Evolutionary conservation across 2,329 filamentous ascomycete genomes (phyloP).

Genomic region (Pestalotiopsis sp.): DNA sequence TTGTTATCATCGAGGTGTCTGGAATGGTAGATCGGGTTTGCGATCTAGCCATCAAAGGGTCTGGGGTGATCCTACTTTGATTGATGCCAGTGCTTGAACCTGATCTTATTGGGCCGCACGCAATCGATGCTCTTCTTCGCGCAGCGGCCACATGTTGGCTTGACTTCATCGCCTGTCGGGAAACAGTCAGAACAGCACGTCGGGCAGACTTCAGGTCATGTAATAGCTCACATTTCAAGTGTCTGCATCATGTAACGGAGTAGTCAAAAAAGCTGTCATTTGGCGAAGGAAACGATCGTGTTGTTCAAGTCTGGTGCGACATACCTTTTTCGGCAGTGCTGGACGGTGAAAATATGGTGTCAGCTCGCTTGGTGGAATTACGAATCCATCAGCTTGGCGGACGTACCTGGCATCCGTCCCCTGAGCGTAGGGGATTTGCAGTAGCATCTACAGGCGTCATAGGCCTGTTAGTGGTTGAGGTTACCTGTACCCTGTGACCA

Average conservation of each 20-base stretch:
- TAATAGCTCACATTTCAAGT: neutral
- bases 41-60: neutral
- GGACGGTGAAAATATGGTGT: neutral
- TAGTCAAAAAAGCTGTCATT: neutral
- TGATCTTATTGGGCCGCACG: neutral
- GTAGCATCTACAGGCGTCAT: neutral
- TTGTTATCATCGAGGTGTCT: neutral
- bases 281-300: rapidly evolving
- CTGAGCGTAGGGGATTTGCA: neutral
- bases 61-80: neutral
- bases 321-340: neutral
- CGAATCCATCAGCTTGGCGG: neutral
- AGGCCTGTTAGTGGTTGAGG: neutral
- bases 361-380: neutral
- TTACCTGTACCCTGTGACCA: neutral
- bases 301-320: neutral
- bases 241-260: neutral
- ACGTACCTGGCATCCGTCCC: neutral
- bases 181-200: neutral
- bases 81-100: neutral
- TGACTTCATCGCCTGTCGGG: neutral
- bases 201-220: neutral
- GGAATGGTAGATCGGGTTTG: neutral
- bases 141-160: neutral
- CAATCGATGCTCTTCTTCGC: neutral